These are phyloP conservation scores for Fusarium sp. DNA, from an alignment of 2,329 filamentous ascomycete genomes.

Conservation along the genomic window DNA sequence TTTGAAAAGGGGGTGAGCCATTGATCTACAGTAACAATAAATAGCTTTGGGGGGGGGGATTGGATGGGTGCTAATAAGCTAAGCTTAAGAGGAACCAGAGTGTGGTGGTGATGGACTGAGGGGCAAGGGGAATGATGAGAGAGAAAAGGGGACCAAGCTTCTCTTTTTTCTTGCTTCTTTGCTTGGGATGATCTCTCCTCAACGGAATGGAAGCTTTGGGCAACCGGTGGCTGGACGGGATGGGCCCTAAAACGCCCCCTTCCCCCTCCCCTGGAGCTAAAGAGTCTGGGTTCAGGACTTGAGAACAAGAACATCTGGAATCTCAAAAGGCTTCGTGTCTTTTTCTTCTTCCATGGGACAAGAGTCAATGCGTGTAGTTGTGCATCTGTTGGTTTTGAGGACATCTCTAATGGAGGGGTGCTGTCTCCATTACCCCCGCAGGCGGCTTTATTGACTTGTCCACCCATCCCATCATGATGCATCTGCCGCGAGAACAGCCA, in stretches of 20 bases:
- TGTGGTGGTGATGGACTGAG: conserved; percentile 1
- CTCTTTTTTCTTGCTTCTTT: neutral
- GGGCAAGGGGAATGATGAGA: conserved; percentile 12
- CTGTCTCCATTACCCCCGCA: neutral
- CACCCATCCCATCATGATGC: neutral
- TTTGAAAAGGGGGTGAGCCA: conserved; percentile 25
- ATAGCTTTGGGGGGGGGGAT: neutral
- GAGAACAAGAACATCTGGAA: conserved; percentile 1
- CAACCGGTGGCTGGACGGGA: conserved; percentile 25
- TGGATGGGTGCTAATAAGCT: conserved; percentile 32
- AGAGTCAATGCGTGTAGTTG: conserved; percentile 1
- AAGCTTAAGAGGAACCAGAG: conserved; percentile 27
- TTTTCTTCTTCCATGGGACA: conserved; percentile 16
- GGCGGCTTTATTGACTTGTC: neutral
- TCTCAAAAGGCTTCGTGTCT: conserved; percentile 19
- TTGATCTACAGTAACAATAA: conserved; percentile 29
- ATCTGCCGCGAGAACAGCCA: neutral
- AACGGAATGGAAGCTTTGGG: conserved; percentile 34
- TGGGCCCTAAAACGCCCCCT: neutral
- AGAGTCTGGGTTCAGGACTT: conserved; percentile 1
- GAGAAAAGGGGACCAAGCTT: conserved; percentile 10
- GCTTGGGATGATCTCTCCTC: conserved; percentile 13
- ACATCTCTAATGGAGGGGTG: neutral
- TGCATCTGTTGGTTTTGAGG: neutral
- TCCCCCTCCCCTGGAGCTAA: conserved; percentile 33